Base-by-base conservation (phyloP, 805 yeast species). In the Candida maesae region DNA sequence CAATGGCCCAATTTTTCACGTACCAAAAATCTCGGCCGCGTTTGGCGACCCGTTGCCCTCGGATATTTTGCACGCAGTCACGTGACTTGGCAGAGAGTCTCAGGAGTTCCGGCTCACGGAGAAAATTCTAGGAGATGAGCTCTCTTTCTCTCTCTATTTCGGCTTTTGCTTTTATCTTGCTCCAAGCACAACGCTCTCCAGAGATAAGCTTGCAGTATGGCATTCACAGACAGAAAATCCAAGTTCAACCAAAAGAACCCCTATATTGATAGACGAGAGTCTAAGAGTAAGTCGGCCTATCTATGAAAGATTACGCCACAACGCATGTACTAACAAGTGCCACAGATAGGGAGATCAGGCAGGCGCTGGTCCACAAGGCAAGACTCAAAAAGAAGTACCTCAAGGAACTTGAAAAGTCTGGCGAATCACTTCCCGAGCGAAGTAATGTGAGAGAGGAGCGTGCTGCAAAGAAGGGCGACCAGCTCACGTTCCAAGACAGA, bases 351-450 rank as follows among this genome's bases (percentile, higher is more conserved):
- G 96, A 88, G 45, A 90, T 90, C 54, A 81, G 83, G 53, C 76
- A 73, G 55, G 82, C 93, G 11, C 72, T 90, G 49, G 74, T 77
- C 0, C 95, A 88, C 56, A 76, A 88, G 46, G 86, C 96, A 12
- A 74, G 93, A 53, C 73, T 90, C 50, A 78, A 87, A 67, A 85
- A 81, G 61, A 79, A 77, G 36, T 90, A 90, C 57, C 80, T 86
- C 68, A 88, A 89, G 60, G 67, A 87, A 39, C 60, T 88, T 30
- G 84, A 85, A 47, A 74, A 77, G 38, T 89, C 85, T 51, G 95
- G 90, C 1, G 73, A 73, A 36, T 50, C 63, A 5, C 67, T 73
- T 10, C 81, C 83, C 3, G 75, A 69, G 30, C 67, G 34, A 27
- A n/a, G 63, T 42, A 45, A 51, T 18, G 21, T 51, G 5, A 49